Evolutionary conservation across 495 filamentous ascomycete species (phyloP).

Genomic region (Xylaria nigripes): DNA sequence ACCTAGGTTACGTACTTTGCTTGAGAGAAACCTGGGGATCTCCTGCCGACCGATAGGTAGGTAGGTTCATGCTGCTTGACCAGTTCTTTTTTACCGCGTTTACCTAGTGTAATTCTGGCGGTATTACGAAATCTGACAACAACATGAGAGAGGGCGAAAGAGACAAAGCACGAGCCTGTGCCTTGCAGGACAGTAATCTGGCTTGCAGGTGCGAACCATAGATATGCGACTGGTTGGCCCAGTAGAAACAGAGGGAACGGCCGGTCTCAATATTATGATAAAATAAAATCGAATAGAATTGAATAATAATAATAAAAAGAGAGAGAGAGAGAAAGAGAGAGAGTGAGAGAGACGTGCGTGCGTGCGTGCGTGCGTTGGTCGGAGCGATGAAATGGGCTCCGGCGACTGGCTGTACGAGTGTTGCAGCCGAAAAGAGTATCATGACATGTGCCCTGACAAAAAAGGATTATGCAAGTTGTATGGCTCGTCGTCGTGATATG

Average conservation of each 20-base stretch:
- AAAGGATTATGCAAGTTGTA: constrained; percentile 28
- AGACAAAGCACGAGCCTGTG: background rate
- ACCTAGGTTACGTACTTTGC: background rate
- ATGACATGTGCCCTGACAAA: constrained; percentile 18
- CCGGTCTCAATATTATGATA: constrained; percentile 1
- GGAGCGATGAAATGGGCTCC: constrained; percentile 17
- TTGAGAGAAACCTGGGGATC: background rate
- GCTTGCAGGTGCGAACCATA: background rate
- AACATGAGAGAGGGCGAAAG: background rate
- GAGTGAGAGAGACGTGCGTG: no score
- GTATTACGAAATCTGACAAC: background rate
- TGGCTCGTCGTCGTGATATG: constrained; percentile 26
- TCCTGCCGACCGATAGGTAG: constrained; percentile 7
- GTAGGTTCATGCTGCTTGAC: constrained; percentile 3
- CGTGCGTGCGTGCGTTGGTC: constrained; percentile 13
- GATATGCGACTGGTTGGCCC: constrained; percentile 2
- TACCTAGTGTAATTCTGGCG: background rate
- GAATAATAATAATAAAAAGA: no score
- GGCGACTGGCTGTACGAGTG: constrained; percentile 28
- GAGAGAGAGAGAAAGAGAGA: no score
- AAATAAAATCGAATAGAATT: no score
- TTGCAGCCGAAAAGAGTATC: constrained; percentile 25
- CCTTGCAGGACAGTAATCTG: background rate
- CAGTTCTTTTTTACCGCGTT: background rate
- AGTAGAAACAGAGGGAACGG: background rate